These are phyloP conservation scores for Coemansia sp. DNA, from an alignment of 192 early-diverging fungal genomes.

Conservation along the genomic window DNA sequence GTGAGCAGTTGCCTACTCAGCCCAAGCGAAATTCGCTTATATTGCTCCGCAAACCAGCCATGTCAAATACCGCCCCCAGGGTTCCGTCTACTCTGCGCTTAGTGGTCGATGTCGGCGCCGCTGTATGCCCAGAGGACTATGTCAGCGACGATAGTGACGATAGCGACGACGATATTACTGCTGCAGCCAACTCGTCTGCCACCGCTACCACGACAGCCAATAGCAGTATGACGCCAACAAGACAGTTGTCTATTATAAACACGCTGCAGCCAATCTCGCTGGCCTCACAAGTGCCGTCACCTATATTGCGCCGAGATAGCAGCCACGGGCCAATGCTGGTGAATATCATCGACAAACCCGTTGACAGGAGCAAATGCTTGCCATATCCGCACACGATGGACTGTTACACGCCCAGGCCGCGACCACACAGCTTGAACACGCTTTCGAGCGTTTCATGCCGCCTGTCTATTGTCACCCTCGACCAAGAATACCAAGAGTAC, in stretches of 20 bases:
- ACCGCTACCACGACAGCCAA: background rate
- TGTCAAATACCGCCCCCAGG: slow-evolving; percentile 30
- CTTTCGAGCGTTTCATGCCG: slow-evolving; percentile 32
- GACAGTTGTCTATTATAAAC: background rate
- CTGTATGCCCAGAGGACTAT: background rate
- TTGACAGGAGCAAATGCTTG: slow-evolving; percentile 20
- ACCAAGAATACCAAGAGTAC: slow-evolving; percentile 45
- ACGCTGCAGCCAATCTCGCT: background rate
- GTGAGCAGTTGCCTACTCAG: background rate
- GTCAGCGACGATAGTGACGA: background rate
- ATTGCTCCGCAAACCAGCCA: slow-evolving; percentile 4
- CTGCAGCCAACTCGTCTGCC: background rate
- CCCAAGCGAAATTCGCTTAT: background rate
- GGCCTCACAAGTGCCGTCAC: background rate
- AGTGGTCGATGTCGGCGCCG: slow-evolving; percentile 20
- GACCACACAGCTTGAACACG: slow-evolving; percentile 33
- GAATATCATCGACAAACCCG: slow-evolving; percentile 17
- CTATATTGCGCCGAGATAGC: slow-evolving; percentile 24
- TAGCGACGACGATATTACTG: background rate
- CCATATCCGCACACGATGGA: slow-evolving; percentile 49
- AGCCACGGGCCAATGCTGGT: slow-evolving; percentile 30
- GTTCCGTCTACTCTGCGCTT: slow-evolving; percentile 45
- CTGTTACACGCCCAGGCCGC: slow-evolving; percentile 31
- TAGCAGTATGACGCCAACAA: background rate
- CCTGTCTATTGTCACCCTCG: slow-evolving; percentile 42